A percentile compares a stretch with the other conserved stretches of the same genome.
phyloP scores from a whole-genome alignment of 148 eudicot species.

The Dysphania ambrosioides region DNA sequence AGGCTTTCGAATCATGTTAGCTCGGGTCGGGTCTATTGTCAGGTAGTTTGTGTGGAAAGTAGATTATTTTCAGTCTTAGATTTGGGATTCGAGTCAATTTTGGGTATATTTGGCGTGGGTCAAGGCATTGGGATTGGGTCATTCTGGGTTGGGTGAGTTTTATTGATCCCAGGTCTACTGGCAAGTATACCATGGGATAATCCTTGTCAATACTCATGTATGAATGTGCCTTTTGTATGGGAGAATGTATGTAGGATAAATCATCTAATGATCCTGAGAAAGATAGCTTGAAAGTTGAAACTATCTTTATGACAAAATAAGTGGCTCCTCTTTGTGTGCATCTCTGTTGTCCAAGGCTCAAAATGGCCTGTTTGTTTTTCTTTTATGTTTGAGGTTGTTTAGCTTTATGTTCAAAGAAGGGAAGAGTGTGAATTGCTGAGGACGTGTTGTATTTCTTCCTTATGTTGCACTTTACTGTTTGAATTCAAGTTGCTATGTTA shows the following conservation, averaged over 20 bases:
- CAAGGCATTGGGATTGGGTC: too few relatives aligned
- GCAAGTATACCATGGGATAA: background rate
- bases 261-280: background rate
- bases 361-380: background rate
- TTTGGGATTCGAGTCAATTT: too few relatives aligned
- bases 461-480: background rate
- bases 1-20: too few relatives aligned
- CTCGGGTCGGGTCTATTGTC: too few relatives aligned
- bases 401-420: background rate
- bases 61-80: too few relatives aligned
- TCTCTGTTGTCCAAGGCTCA: background rate
- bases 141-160: too few relatives aligned
- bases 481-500: background rate
- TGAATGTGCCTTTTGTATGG: background rate
- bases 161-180: too few relatives aligned
- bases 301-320: background rate
- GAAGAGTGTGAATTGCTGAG: background rate
- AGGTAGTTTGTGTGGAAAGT: too few relatives aligned
- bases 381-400: background rate
- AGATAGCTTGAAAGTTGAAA: background rate
- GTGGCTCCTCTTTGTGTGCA: background rate
- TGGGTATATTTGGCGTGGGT: too few relatives aligned
- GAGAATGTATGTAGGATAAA: background rate
- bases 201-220: background rate
- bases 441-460: background rate